phyloP scores from a whole-genome alignment of 495 filamentous ascomycete genomes.

The Hypoxylon intermedium region DNA sequence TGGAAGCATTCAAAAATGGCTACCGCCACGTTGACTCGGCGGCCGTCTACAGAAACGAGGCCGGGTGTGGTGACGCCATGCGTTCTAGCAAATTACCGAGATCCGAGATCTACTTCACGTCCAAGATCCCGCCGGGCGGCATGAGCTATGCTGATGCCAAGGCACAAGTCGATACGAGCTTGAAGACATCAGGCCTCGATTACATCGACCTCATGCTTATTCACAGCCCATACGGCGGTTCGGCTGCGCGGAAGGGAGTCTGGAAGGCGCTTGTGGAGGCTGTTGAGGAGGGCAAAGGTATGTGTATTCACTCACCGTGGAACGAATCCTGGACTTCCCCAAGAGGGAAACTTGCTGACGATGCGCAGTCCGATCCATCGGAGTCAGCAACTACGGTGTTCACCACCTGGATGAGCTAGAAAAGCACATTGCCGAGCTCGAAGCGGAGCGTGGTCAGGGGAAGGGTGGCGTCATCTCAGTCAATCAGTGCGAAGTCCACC shows the following conservation, averaged over 20 bases:
- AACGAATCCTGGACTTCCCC: background rate
- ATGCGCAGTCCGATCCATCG: slow-evolving; percentile 61
- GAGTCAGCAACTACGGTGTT: slow-evolving; percentile 73
- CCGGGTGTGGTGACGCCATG: slow-evolving; percentile 68
- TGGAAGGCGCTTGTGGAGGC: slow-evolving; percentile 70
- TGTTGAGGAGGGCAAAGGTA: slow-evolving; percentile 64
- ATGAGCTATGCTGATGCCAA: slow-evolving; percentile 60
- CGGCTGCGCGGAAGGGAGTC: slow-evolving; percentile 60
- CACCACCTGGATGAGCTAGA: slow-evolving; percentile 77
- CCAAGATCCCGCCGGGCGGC: slow-evolving; percentile 63
- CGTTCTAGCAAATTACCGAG: slow-evolving; percentile 63
- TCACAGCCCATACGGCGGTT: slow-evolving; percentile 67
- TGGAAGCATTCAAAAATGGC: slow-evolving; percentile 70
- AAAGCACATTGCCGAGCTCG: slow-evolving; percentile 71
- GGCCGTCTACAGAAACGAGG: slow-evolving; percentile 73
- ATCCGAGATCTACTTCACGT: slow-evolving; percentile 73
- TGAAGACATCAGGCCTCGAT: slow-evolving; percentile 60
- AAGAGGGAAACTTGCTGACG: background rate
- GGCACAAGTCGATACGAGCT: slow-evolving; percentile 56
- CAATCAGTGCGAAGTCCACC: slow-evolving; percentile 89
- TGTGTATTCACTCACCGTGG: too few species aligned
- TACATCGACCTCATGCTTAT: slow-evolving; percentile 73
- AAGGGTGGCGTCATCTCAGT: slow-evolving; percentile 79
- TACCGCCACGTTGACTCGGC: slow-evolving; percentile 83
- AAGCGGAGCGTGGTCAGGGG: slow-evolving; percentile 64